Evolutionary conservation across 169 alveolate species (phyloP), one percentile per base, ranked within the genome.

Genomic region (Plasmodium vinckei): DNA sequence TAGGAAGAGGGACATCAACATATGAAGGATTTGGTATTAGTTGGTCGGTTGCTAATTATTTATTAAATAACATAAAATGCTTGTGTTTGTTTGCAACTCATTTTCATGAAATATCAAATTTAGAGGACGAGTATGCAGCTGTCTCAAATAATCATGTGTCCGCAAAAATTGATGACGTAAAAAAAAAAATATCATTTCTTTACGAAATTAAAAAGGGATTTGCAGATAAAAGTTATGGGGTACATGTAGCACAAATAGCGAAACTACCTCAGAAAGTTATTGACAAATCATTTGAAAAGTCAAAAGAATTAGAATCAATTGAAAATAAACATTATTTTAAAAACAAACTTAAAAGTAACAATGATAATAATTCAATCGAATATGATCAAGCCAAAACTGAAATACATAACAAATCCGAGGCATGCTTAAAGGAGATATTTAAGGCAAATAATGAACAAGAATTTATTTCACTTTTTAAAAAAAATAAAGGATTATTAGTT

Each of bases 1-100:
- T 98, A 17, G 99, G 99, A 13, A 95, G 99, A 88, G 99, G 99
- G 1, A 98, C 99, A 9, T 96, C 99, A 1, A 98, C 99, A 0
- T 93, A 93, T 75, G 99, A 97, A 96, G 99, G 99, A 3, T 97
- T 98, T 92, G 99, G 99, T 6, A 93, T 98, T 17, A 99, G 99
- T 53, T 97, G 99, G 99, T 99, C 99, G 6, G 97, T 98, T 39
- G 97, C 98, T 42, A 96, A 96, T 60, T 94, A 97, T 82, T 94
- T 98, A 23, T 96, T 97, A 15, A 94, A 95, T 39, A 92, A 94
- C 65, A 95, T 97, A n/a, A 93, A 96, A 75, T 95, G 99, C 73
- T 97, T 95, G 93, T 97, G 99, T 49, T 94, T 98, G 23, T 98
- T 98, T 91, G 99, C 99, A 5, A 98, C 99, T 12, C 99, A 98